Conservation (phyloP, 352 stramenopile species). For the Phytophthora pistaciae region DNA sequence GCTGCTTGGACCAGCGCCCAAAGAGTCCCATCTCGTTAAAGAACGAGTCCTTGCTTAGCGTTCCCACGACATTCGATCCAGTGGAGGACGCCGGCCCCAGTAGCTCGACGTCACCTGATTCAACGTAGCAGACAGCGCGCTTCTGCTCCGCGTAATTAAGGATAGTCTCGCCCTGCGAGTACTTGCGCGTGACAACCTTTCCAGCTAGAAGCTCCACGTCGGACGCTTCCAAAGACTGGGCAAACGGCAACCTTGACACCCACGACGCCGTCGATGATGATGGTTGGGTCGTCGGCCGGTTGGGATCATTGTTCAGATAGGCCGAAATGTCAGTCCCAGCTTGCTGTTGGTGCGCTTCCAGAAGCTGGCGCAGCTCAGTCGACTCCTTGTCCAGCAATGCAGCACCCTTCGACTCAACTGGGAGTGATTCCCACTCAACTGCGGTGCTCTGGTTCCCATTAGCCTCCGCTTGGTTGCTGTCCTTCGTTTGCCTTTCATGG, state of each 20-base stretch:
- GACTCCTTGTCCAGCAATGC: conserved; percentile 65
- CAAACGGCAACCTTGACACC: conserved; percentile 36
- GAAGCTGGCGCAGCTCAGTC: conserved; percentile 38
- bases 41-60: conserved; percentile 23
- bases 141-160: conserved; percentile 60
- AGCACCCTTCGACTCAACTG: conserved; percentile 42
- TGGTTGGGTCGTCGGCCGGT: background rate
- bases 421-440: conserved; percentile 33
- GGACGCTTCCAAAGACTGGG: conserved; percentile 15
- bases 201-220: conserved; percentile 16
- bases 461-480: background rate
- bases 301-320: conserved; percentile 59
- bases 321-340: conserved; percentile 28
- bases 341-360: conserved; percentile 40
- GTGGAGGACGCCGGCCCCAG: conserved; percentile 52
- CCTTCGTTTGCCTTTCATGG: conserved; percentile 31
- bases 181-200: conserved; percentile 29
- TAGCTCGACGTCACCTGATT: conserved; percentile 53
- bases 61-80: conserved; percentile 44
- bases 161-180: conserved; percentile 41
- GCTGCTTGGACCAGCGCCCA: conserved; percentile 45
- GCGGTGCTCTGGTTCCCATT: background rate
- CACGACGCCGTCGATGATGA: conserved; percentile 12
- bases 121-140: conserved; percentile 52
- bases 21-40: conserved; percentile 78